phyloP scores from a whole-genome alignment of 192 early-diverging fungal genomes.

The Oehlia diaphana region DNA sequence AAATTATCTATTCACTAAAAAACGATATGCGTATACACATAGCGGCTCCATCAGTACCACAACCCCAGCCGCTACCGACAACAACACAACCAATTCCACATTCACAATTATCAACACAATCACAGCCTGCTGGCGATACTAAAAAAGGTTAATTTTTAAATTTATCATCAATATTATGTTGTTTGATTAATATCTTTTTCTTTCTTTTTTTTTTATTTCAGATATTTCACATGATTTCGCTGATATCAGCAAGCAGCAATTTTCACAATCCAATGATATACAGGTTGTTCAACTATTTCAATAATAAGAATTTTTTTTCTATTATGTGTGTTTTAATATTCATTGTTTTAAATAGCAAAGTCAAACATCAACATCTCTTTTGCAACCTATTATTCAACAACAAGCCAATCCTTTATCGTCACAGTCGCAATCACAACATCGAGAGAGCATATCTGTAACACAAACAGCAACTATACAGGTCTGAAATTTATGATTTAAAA shows the following conservation, averaged over 20 bases:
- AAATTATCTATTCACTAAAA: not conserved
- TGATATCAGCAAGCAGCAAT: slow-evolving; percentile 15
- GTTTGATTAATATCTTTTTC: not conserved
- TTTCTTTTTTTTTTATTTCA: not conserved
- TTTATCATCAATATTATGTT: not conserved
- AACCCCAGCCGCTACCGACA: not conserved
- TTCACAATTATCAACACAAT: slow-evolving; percentile 4
- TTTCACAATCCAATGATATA: not conserved
- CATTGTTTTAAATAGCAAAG: not conserved
- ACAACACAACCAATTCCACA: slow-evolving; percentile 15
- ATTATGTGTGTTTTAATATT: not conserved
- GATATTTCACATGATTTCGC: not conserved
- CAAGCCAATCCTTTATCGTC: not conserved
- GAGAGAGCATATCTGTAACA: not conserved
- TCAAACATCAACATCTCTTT: not conserved
- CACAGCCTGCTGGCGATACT: slow-evolving; percentile 10
- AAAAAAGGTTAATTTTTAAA: not conserved
- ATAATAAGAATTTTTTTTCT: not conserved
- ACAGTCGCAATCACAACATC: not conserved
- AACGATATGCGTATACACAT: not conserved
- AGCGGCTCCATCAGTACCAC: not conserved
- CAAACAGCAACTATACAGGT: not conserved
- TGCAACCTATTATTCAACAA: slow-evolving; percentile 1
- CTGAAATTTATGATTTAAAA: not conserved
- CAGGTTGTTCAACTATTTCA: not conserved